Evolutionary conservation across 2,329 filamentous ascomycete species (phyloP).

Genomic region (Alternaria metachromatica): DNA sequence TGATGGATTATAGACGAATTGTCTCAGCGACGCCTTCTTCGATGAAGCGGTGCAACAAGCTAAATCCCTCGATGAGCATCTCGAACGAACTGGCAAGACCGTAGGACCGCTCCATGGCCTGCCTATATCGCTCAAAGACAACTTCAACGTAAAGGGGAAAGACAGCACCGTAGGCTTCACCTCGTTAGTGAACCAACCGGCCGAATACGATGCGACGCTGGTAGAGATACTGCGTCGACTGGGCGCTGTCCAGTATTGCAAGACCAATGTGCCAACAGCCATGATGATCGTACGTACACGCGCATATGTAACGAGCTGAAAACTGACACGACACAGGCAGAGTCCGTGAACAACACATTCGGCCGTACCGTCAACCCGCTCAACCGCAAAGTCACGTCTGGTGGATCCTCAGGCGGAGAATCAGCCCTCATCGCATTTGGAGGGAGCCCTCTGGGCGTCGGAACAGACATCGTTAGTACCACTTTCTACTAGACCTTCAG

Average conservation of each 20-base stretch:
- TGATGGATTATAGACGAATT: constrained; percentile 59
- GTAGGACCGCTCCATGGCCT: constrained; percentile 72
- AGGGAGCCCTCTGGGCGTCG: constrained; percentile 67
- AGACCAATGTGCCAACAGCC: constrained; percentile 73
- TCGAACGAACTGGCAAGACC: constrained; percentile 53
- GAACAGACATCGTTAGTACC: constrained; percentile 64
- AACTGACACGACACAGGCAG: constrained; percentile 49
- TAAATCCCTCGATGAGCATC: constrained; percentile 60
- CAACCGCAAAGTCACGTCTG: constrained; percentile 65
- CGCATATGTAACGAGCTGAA: not conserved
- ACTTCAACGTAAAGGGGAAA: constrained; percentile 67
- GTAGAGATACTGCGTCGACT: constrained; percentile 64
- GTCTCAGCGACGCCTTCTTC: constrained; percentile 65
- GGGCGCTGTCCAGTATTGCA: constrained; percentile 72
- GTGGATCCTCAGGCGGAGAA: constrained; percentile 73
- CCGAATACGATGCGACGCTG: constrained; percentile 61
- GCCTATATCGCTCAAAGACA: constrained; percentile 73
- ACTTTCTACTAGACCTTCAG: not conserved
- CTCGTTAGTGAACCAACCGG: constrained; percentile 66
- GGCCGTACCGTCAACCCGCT: constrained; percentile 68
- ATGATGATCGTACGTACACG: constrained; percentile 64
- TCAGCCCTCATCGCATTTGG: constrained; percentile 66
- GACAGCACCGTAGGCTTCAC: constrained; percentile 70
- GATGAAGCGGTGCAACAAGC: constrained; percentile 60
- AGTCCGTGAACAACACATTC: constrained; percentile 70